Evolutionary conservation across 2,329 filamentous ascomycete species (phyloP).

Genomic region (Conoideocrella luteorostrata): DNA sequence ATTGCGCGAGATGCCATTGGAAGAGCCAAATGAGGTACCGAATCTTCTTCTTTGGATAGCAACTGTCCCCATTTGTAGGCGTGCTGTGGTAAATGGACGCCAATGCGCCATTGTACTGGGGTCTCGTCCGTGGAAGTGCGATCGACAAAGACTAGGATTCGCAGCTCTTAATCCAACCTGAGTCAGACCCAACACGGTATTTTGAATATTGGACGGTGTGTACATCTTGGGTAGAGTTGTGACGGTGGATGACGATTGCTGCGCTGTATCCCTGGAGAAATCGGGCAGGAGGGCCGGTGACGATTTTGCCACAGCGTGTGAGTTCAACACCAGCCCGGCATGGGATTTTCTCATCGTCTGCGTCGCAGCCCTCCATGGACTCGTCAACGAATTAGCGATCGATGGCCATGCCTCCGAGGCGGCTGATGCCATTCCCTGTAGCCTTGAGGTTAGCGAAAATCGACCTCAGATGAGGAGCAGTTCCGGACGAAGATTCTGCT

Average conservation of each 20-base stretch:
- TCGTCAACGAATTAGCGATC: slow-evolving; percentile 32
- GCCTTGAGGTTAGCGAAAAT: slow-evolving; percentile 13
- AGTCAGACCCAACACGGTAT: slow-evolving; percentile 18
- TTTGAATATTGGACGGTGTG: slow-evolving; percentile 11
- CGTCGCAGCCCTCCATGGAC: slow-evolving; percentile 24
- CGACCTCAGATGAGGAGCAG: not conserved
- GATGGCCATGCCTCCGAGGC: slow-evolving; percentile 41
- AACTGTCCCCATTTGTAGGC: slow-evolving; percentile 8
- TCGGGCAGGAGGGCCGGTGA: slow-evolving; percentile 18
- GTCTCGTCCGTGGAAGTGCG: slow-evolving; percentile 16
- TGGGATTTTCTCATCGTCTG: slow-evolving; percentile 7
- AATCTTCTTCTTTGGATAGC: slow-evolving; percentile 21
- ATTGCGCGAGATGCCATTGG: slow-evolving; percentile 48
- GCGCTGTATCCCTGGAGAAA: slow-evolving; percentile 19
- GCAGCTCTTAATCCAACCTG: slow-evolving; percentile 23
- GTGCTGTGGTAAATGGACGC: slow-evolving; percentile 14
- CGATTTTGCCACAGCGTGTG: slow-evolving; percentile 13
- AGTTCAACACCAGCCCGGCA: slow-evolving; percentile 4
- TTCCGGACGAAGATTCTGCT: not conserved
- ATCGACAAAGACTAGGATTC: slow-evolving; percentile 20
- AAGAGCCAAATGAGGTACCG: slow-evolving; percentile 30
- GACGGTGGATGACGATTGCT: slow-evolving; percentile 3
- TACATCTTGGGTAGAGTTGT: slow-evolving; percentile 3
- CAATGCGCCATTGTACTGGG: slow-evolving; percentile 10
- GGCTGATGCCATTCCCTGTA: slow-evolving; percentile 35